These are phyloP conservation scores for Cyathus striatus DNA, from an alignment of 768 basidiomycete species.

Conservation along the genomic window DNA sequence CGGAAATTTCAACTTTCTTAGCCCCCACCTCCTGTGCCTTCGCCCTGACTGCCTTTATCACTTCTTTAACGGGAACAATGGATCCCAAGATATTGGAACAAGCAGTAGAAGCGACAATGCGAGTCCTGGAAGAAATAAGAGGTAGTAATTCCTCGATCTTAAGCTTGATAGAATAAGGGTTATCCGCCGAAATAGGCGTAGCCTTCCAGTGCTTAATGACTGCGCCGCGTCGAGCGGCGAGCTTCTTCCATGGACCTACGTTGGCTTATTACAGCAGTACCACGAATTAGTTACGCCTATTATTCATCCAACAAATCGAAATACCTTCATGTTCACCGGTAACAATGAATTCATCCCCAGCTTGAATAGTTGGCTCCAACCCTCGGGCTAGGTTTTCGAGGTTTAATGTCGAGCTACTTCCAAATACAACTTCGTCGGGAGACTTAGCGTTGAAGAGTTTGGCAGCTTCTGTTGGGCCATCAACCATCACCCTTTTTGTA, in stretches of 20 bases:
- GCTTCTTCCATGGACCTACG: slow-evolving; percentile 69
- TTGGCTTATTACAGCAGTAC: too few relatives aligned
- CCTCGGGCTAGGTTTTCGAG: slow-evolving; percentile 65
- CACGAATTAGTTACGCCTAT: too few relatives aligned
- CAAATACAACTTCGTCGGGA: slow-evolving; percentile 61
- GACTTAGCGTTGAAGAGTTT: slow-evolving; percentile 63
- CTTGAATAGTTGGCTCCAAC: slow-evolving; percentile 46
- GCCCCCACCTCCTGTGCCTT: slow-evolving; percentile 49
- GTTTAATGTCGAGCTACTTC: slow-evolving; percentile 62
- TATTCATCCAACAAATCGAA: too few relatives aligned
- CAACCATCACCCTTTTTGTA: slow-evolving; percentile 40
- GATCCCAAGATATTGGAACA: slow-evolving; percentile 76
- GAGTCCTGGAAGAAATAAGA: slow-evolving; percentile 59
- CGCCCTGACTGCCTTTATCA: slow-evolving; percentile 44
- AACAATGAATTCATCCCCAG: slow-evolving; percentile 73
- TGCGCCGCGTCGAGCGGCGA: slow-evolving; percentile 54
- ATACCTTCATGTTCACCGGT: slow-evolving; percentile 80
- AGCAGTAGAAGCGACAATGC: slow-evolving; percentile 68
- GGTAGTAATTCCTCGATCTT: slow-evolving; percentile 53
- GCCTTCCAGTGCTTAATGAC: slow-evolving; percentile 57
- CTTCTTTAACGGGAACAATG: slow-evolving; percentile 53
- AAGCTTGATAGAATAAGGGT: slow-evolving; percentile 62
- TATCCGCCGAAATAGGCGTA: slow-evolving; percentile 40
- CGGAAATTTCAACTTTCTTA: slow-evolving; percentile 56
- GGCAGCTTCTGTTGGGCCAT: slow-evolving; percentile 46